Evolutionary conservation across 169 alveolate genomes (phyloP), one percentile per base, ranked within the genome.

Genomic region (Plasmodium berghei): DNA sequence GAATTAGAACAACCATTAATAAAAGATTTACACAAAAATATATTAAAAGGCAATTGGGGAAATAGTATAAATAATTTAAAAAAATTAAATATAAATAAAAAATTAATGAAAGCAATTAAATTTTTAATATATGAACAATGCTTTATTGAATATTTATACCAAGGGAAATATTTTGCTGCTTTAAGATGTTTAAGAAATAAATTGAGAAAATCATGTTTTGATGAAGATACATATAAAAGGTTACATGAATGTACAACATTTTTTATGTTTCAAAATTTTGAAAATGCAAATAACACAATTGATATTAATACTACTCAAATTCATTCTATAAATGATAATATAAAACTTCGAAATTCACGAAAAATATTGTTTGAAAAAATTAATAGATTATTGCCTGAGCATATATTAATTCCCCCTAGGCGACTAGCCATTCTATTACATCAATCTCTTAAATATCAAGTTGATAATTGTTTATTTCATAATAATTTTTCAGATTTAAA

Each of bases 61-160:
- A 88, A 45, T 49, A 95, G 95, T 2, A 72, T 90, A n/a, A 10
- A 40, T 18, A 52, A 83, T 22, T 72, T 94, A 85, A 72, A 66
- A 58, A 87, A 74, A 58, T 24, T 91, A 28, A 63, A 91, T 63
- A 49, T 92, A 4, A 66, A 89, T 26, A 59, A 73, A 42, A 91
- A 87, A 6, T 61, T 94, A 18, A 66, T 67, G 10, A 87, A 85
- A 71, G 96, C 96, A 10, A 92, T 93, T 63, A 18, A 62, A 2
- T 94, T 94, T 80, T 66, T 94, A 75, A 62, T 75, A 28, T 92
- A 93, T 87, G 94, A 94, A 56, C 95, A 94, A 52, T 87, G 91
- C 46, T 94, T 89, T 83, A 90, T 92, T 55, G 93, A 71, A 40
- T 74, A 93, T 14, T 70, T 94, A 46, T 72, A 94, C 77, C 49